Base-by-base conservation (phyloP, 257 asterid genomes). In the Henckelia pumila region DNA sequence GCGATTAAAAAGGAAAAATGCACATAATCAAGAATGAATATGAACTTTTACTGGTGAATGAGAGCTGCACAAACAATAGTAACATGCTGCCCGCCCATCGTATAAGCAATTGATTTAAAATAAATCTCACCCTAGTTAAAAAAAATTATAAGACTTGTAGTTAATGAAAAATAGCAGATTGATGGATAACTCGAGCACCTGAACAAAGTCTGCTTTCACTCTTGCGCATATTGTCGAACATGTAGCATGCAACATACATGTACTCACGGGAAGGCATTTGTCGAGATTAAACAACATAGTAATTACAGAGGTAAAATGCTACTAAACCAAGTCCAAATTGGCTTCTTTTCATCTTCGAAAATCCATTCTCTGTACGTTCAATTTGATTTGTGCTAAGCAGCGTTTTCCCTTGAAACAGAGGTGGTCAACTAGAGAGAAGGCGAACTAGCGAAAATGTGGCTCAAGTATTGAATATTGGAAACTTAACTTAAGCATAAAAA, bases 141-240 rank as follows among this genome's bases (percentile, higher is more conserved):
- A 40, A 11, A 10, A 3, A 2, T 13, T 40, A 1, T 13, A 40
- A 40, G 50, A n/a, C n/a, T n/a, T n/a, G n/a, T n/a, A n/a, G n/a
- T n/a, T n/a, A n/a, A n/a, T n/a, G n/a, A n/a, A n/a, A n/a, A n/a
- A n/a, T n/a, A n/a, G n/a, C 11, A 23, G 35, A 23, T 10, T 35
- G 14, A 32, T 0, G 14, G 21, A 6, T 10, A 23, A 24, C 16
- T 63, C 10, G 3, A 6, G 20, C 29, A 20, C 11, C 8, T 9
- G 63, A 7, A 44, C 21, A 63, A 22, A 63, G 29, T 16, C 3
- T 23, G 20, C 32, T 26, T 14, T 58, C 2, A 59, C 61, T n/a
- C 24, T 50, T 11, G 44, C 10, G 69, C 79, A 78, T 70, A 73
- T 78, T 56, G 17, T 70, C 82, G 23, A 70, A 62, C 76, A 70